Base-by-base conservation (phyloP, 2,329 filamentous ascomycete genomes). In the Colletotrichum tabaci region DNA sequence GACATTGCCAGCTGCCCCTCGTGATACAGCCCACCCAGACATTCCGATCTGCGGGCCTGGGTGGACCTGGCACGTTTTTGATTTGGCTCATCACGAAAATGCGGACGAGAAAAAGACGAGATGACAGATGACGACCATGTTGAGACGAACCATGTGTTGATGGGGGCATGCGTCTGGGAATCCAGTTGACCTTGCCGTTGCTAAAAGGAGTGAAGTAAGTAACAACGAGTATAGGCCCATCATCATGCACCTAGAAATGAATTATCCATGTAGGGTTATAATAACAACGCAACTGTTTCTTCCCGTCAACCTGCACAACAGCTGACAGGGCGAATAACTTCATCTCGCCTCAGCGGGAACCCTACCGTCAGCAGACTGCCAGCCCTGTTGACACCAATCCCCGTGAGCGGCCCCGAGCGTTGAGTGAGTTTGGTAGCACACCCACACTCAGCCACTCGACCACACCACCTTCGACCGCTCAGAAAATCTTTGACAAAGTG, bases 31-130 rank as follows among this genome's bases (percentile, higher is more conserved):
- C 55, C 44, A 63, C 30, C 10, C 35, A 57, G 30, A 64, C 44
- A 69, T 69, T 63, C 53, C 47, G 58, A 72, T 72, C 52, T 35
- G 53, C 69, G 58, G 60, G 47, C 52, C 65, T 30, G 18, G 35
- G 69, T 60, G 65, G 60, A 44, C 55, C 65, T 55, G 35, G 6
- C 53, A 30, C 63, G 50, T 53, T 61, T 61, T 26, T 26, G 57
- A 26, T 4, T 42, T 40, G 35, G 30, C 40, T 23, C 38, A 50
- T 61, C 23, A 58, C 13, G 50, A 47, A 47, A 49, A 26, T 15
- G 40, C 35, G n/a, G n/a, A 16, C 49, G 49, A 42, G 21, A 42
- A 66, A 35, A 42, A 66, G 42, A 57, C 12, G 61, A 38, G 40
- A 57, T 42, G 21, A 66, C 18, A 15, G 30, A 16, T 46, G 21